These are phyloP conservation scores for Amylostereum areolatum DNA, from an alignment of 1,284 basidiomycete genomes.

Conservation along the genomic window DNA sequence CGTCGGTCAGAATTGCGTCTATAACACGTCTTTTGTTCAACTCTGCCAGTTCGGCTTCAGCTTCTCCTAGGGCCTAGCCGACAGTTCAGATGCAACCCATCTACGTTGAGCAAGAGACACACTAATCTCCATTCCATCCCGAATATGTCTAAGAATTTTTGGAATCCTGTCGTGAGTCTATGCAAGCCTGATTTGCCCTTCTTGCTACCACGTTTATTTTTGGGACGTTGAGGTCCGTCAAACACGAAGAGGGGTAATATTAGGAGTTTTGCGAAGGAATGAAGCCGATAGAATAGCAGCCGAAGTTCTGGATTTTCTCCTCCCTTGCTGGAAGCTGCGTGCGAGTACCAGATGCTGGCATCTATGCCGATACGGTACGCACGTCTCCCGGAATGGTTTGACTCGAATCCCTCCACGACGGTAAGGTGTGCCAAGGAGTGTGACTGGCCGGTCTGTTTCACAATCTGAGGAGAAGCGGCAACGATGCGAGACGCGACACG, in stretches of 20 bases:
- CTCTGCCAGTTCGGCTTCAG: conserved; percentile 62
- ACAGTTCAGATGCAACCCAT: background rate
- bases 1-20: conserved; percentile 62
- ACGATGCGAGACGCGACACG: background rate
- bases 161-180: conserved; percentile 33
- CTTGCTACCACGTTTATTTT: conserved; percentile 50
- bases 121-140: conserved; percentile 59
- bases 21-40: conserved; percentile 46
- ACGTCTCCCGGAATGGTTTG: conserved; percentile 29
- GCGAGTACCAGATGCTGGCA: conserved; percentile 41
- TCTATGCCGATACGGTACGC: conserved; percentile 41
- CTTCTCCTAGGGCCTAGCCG: conserved; percentile 52
- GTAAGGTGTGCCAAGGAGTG: conserved; percentile 31
- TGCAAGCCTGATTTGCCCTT: conserved; percentile 41
- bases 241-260: conserved; percentile 65
- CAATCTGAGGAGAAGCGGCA: conserved; percentile 19
- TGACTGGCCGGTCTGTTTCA: conserved; percentile 30
- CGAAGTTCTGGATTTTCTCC: conserved; percentile 37
- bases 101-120: conserved; percentile 10
- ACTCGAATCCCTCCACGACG: conserved; percentile 36
- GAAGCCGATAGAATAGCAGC: conserved; percentile 35
- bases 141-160: conserved; percentile 44
- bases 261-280: conserved; percentile 43
- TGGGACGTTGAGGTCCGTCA: conserved; percentile 58
- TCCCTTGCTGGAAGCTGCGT: conserved; percentile 27